Base-by-base conservation (phyloP, 2,329 filamentous ascomycete species). In the Neoascochyta sp. region DNA sequence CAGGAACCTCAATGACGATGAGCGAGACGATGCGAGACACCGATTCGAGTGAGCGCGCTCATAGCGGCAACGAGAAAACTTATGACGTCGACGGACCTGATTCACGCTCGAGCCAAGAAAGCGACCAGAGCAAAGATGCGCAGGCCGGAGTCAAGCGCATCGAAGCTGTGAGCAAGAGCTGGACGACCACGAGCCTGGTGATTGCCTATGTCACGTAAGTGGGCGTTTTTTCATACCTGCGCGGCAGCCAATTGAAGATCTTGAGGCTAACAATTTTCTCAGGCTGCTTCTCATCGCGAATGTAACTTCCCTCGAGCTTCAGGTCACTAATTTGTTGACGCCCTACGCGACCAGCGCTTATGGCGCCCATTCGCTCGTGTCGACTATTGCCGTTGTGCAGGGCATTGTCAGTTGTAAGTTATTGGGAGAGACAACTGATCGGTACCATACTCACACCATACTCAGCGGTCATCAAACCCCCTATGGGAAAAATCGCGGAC, bases 291-390 rank as follows among this genome's bases (percentile, higher is more conserved):
- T 80, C 33, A 76, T 83, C 65, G 76, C 79, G 12, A 81, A 78
- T 46, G 73, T 74, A 27, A 81, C 78, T 5, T 83, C 78, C n/a
- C 67, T 83, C 11, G 80, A 83, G 54, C 71, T 72, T 10, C 80
- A 83, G 51, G 78, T 76, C 7, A 78, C 78, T 2, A 71, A 69
- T 29, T 73, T 76, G 7, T 64, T 84, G 26, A 71, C 73, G 10
- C 73, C 75, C 13, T 83, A 78, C 63, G 78, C 82, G 16, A 83
- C 80, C 2, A 83, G 78, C 36, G 69, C 73, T 3, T 85, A 64
- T 50, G 66, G 67, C 21, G 68, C 71, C 27, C 81, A 84, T 52
- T 80, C 80, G 9, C 67, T 85, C 18, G 68, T 82, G 22, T 78
- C 80, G 10, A 82, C 78, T 0, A 74, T 83, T 14, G 67, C 73